These are phyloP conservation scores for Aspergillus alliaceus DNA, from an alignment of 2,329 filamentous ascomycete species.

Conservation along the genomic window DNA sequence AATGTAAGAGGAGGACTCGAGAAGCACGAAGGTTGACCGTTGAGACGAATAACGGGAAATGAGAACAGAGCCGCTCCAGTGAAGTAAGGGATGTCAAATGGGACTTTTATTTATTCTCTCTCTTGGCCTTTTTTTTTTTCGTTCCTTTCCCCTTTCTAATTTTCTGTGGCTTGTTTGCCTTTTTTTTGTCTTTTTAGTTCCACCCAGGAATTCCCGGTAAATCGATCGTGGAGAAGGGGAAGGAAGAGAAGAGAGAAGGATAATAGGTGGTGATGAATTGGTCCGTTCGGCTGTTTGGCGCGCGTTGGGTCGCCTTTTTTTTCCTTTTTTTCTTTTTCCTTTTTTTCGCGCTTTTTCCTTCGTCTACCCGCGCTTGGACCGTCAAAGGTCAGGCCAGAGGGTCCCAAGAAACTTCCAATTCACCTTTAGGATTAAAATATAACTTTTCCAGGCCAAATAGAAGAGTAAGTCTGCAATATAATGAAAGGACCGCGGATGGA, in stretches of 20 bases:
- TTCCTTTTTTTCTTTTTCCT: slow-evolving; percentile 10
- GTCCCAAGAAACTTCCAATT: slow-evolving; percentile 4
- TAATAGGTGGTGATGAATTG: slow-evolving; percentile 9
- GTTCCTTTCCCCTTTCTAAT: too few relatives aligned
- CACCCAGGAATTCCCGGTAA: slow-evolving; percentile 25
- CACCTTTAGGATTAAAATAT: not conserved
- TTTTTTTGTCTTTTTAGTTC: slow-evolving; percentile 13
- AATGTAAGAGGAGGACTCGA: slow-evolving; percentile 18
- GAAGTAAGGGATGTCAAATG: slow-evolving; percentile 9
- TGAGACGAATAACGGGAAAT: slow-evolving; percentile 12
- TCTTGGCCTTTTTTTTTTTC: slow-evolving; percentile 11
- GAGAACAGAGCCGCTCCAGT: slow-evolving; percentile 12
- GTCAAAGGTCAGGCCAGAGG: slow-evolving; percentile 2
- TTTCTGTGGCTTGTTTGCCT: too few relatives aligned
- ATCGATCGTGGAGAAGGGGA: slow-evolving; percentile 28
- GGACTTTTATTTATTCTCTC: slow-evolving; percentile 4
- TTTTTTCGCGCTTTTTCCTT: slow-evolving; percentile 7
- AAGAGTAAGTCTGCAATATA: slow-evolving; percentile 3
- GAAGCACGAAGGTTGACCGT: slow-evolving; percentile 6
- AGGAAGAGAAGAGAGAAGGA: slow-evolving; percentile 13
- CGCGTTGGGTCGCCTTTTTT: slow-evolving; percentile 16
- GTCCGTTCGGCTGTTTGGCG: slow-evolving; percentile 22
- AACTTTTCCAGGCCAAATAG: slow-evolving; percentile 2
- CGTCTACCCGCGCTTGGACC: slow-evolving; percentile 9
- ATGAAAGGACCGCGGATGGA: slow-evolving; percentile 2